Conservation (phyloP, 2,329 filamentous ascomycete genomes). For the Botrytis squamosa region DNA sequence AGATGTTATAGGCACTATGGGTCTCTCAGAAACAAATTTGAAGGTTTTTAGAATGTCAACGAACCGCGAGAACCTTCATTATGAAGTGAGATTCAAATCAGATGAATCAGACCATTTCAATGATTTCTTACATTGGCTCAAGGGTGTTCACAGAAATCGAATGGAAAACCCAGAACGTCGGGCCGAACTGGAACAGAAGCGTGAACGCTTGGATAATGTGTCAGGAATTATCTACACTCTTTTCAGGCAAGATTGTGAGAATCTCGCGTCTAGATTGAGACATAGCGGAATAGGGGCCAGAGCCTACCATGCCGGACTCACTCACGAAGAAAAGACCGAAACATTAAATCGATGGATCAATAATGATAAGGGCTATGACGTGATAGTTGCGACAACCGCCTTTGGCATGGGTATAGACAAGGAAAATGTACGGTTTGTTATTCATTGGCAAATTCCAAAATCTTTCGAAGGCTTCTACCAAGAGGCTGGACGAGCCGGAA, state of each 20-base stretch:
- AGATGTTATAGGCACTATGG: constrained; percentile 78
- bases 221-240: constrained; percentile 79
- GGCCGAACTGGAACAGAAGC: constrained; percentile 54
- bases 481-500: constrained; percentile 86
- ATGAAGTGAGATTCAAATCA: constrained; percentile 81
- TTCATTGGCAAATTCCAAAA: constrained; percentile 91
- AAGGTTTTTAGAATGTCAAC: constrained; percentile 82
- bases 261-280: constrained; percentile 63
- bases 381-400: constrained; percentile 92
- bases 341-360: constrained; percentile 70
- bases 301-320: constrained; percentile 69
- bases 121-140: constrained; percentile 76
- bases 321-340: constrained; percentile 67
- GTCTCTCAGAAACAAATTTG: constrained; percentile 61
- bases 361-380: constrained; percentile 74
- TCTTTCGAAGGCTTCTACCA: constrained; percentile 97
- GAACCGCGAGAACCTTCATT: constrained; percentile 80
- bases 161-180: constrained; percentile 54
- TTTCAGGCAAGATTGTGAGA: constrained; percentile 72
- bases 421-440: constrained; percentile 88
- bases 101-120: constrained; percentile 71
- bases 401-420: constrained; percentile 99
- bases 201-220: constrained; percentile 61
- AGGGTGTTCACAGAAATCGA: constrained; percentile 68
- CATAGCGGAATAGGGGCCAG: constrained; percentile 70